Evolutionary conservation across 2,329 filamentous ascomycete species (phyloP), one percentile per base, ranked within the genome.

Genomic region (Leptoxyphium fumago): DNA sequence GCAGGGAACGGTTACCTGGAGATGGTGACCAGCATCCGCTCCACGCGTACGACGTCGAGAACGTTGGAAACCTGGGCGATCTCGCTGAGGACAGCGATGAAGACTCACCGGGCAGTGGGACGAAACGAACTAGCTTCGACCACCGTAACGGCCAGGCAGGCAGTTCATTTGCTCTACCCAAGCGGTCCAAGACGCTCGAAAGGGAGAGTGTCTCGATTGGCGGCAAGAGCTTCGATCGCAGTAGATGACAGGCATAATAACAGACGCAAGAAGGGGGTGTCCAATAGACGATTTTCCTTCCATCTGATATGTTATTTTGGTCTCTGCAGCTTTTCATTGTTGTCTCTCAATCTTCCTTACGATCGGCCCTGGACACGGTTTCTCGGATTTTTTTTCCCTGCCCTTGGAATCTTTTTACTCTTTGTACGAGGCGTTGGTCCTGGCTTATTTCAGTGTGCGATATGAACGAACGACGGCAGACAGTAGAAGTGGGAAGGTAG

Each of bases 41-140:
- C 62, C 82, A 82, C 48, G 82, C 80, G 10, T 95, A 94, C 55
- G 89, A 96, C 55, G 78, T 91, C 48, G 88, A 95, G 60, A 78
- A 83, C 39, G 73, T 73, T 38, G 46, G 44, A 10, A 38, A 34
- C n/a, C 70, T 96, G 40, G 77, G 77, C 11, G 85, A 94, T 54
- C 68, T 95, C 34, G 74, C 82, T 2, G 83, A 88, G 51, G 84
- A 91, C 49, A 82, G 74, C 52, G 81, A 84, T 28, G 80, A 80
- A 43, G 78, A 79, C 18, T 36, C 32, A 13, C 21, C 21, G 7
- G 32, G 32, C 9, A 13, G 13, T 36, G 32, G 15, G 32, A 13
- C 11, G 32, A 36, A 36, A 15, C 32, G 32, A 13, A 36, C 32
- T 5, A 36, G 32, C 32, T 36, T 36, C 9, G 32, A 36, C 32